Percentiles rank a stretch among this genome's conserved stretches.
phyloP scores from a whole-genome alignment of 805 yeast species.

The Ogataea pilisensis region DNA sequence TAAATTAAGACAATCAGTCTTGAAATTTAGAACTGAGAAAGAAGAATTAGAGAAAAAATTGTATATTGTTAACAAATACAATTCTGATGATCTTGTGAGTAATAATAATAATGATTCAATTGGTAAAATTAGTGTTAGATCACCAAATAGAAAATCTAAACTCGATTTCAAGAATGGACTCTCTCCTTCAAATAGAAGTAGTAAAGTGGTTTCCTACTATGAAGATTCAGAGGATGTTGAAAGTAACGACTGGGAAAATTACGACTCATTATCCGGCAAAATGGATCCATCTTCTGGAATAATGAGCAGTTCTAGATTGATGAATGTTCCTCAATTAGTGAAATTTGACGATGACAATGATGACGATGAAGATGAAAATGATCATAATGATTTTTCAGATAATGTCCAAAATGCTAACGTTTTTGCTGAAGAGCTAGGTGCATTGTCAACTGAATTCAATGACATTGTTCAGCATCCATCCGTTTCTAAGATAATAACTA shows the following conservation, averaged over 20 bases:
- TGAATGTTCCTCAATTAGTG: conserved; percentile 19
- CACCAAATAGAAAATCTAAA: conserved; percentile 5
- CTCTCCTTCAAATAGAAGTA: conserved; percentile 15
- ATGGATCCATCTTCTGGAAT: not conserved
- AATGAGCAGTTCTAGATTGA: conserved; percentile 8
- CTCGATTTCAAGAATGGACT: conserved; percentile 6
- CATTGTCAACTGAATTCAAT: conserved; percentile 10
- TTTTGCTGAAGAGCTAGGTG: conserved; percentile 20
- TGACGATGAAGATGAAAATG: conserved; percentile 10
- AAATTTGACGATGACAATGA: conserved; percentile 21
- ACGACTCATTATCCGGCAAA: conserved; percentile 15
- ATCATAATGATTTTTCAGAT: too few relatives aligned
- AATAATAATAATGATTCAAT: not conserved
- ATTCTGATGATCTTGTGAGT: too few relatives aligned
- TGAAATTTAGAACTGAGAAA: conserved; percentile 42
- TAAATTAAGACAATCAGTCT: conserved; percentile 49
- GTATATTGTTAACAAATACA: not conserved
- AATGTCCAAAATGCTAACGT: conserved; percentile 5
- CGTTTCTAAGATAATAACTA: not conserved
- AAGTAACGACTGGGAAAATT: conserved; percentile 20
- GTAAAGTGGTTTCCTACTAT: conserved; percentile 10
- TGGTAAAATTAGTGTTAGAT: conserved; percentile 1
- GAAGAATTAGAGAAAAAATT: conserved; percentile 29
- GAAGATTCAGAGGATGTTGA: conserved; percentile 27
- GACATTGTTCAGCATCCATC: not conserved